Base-by-base conservation (phyloP, 1,139 yeast genomes). In the Casaregolazyma suthepensis region DNA sequence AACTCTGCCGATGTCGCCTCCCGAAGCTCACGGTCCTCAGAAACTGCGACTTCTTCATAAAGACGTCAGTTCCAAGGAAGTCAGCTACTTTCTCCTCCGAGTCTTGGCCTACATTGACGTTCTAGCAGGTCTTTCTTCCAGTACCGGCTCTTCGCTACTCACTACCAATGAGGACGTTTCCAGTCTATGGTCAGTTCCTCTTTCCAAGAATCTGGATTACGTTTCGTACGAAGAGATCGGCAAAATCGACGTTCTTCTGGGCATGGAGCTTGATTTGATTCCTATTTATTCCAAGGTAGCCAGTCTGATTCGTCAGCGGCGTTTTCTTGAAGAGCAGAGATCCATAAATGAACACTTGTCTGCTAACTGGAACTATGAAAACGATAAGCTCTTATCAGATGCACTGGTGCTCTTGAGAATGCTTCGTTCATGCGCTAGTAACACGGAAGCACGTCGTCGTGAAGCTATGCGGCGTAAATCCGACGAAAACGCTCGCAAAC, bases 31-130 rank as follows among this genome's bases (percentile, higher is more conserved):
- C 44, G 67, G 66, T 5, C 66, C 66, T 3, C 63, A 59, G 46
- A 65, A 65, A 2, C 52, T 62, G 1, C 57, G 65, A 22, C 53
- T 64, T 13, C 46, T 62, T 18, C 59, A 57, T 43, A 58, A 58
- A 22, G 59, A 55, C 20, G 50, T 63, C 5, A 54, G 63, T 45
- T 73, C 70, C 47, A 66, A 73, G 6, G 78, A 81, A 59, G 73
- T 83, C 10, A 69, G 82, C 0, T 83, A 75, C 59, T 86, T 87
- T 62, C 70, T 87, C 53, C 74, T 82, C 64, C 70, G 93, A 54
- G 83, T 91, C 86, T 83, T 82, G 63, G 85, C 84, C 0, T 87
- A 84, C 61, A 73, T 84, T 48, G 91, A 85, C 61, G 81, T 84
- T 1, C 76, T 86, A 42, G 88, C 90, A 0, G 78, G 84, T 1